phyloP scores from a whole-genome alignment of 108 stramenopile species.

The Discostella pseudostelligera region DNA sequence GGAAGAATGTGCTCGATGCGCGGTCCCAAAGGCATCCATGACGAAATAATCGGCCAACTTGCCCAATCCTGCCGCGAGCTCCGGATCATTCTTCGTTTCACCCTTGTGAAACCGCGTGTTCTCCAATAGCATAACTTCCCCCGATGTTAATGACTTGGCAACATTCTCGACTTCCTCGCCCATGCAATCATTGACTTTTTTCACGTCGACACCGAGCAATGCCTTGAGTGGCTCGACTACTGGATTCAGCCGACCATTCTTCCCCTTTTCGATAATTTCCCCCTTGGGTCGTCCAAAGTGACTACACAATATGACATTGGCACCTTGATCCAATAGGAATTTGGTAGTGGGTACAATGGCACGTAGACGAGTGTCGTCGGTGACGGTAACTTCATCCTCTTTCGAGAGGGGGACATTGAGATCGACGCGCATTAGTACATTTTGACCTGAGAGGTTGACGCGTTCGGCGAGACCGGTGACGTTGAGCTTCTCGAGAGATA shows the following conservation, averaged over 20 bases:
- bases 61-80: constrained; percentile 76
- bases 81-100: constrained; percentile 86
- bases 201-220: constrained; percentile 65
- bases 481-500: constrained; percentile 65
- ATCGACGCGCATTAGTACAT: constrained; percentile 88
- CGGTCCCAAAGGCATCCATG: constrained; percentile 99
- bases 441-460: constrained; percentile 73
- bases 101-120: constrained; percentile 96
- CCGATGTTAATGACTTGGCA: constrained; percentile 62
- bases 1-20: constrained; percentile 97
- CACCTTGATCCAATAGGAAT: constrained; percentile 83
- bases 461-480: constrained; percentile 76
- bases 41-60: constrained; percentile 93
- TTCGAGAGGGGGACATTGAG: constrained; percentile 88
- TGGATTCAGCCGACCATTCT: constrained; percentile 84
- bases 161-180: constrained; percentile 89
- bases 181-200: constrained; percentile 84
- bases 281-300: constrained; percentile 93
- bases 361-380: constrained; percentile 88
- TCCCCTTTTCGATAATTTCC: constrained; percentile 86
- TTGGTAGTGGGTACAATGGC: constrained; percentile 88
- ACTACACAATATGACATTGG: constrained; percentile 85
- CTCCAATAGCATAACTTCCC: constrained; percentile 91
- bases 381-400: constrained; percentile 81
- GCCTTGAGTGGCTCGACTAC: constrained; percentile 69